These are phyloP conservation scores for Chaetomium fimeti DNA, from an alignment of 495 filamentous ascomycete genomes.

Conservation along the genomic window DNA sequence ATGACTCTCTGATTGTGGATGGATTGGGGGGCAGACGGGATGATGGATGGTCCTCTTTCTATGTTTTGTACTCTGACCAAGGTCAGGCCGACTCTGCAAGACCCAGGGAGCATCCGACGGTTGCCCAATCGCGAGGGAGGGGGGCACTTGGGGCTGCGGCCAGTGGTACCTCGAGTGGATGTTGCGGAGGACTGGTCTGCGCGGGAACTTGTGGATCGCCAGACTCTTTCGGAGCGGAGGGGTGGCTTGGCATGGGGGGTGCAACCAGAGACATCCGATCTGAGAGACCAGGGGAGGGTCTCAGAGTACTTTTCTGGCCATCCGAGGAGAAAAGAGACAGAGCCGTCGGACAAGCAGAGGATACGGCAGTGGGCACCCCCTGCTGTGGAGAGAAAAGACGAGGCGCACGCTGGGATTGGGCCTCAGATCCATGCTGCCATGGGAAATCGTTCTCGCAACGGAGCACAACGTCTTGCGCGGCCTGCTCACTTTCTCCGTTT, in stretches of 20 bases:
- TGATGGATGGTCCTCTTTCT: slow-evolving; percentile 29
- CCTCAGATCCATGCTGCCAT: slow-evolving; percentile 4
- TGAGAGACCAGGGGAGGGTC: slow-evolving; percentile 25
- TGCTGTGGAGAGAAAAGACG: slow-evolving; percentile 4
- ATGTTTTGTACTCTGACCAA: slow-evolving; percentile 30
- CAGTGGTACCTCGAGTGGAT: slow-evolving; percentile 34
- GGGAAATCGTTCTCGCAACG: background rate
- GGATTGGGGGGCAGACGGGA: slow-evolving; percentile 27
- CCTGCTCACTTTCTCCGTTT: slow-evolving; percentile 16
- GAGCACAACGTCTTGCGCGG: background rate
- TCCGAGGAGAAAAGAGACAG: slow-evolving; percentile 13
- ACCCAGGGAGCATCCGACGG: slow-evolving; percentile 27
- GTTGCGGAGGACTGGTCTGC: slow-evolving; percentile 29
- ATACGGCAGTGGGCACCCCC: background rate
- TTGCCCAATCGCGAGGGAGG: slow-evolving; percentile 30
- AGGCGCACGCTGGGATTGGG: slow-evolving; percentile 23
- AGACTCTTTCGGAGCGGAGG: slow-evolving; percentile 26
- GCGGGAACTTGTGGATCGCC: slow-evolving; percentile 31
- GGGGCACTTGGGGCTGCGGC: slow-evolving; percentile 23
- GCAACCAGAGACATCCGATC: slow-evolving; percentile 32
- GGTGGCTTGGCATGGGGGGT: slow-evolving; percentile 26
- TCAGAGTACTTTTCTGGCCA: slow-evolving; percentile 30
- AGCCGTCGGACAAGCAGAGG: slow-evolving; percentile 18
- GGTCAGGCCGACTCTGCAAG: slow-evolving; percentile 30
- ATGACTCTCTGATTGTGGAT: slow-evolving; percentile 29